A percentile compares a stretch with the other conserved stretches of the same genome.
phyloP scores from a whole-genome alignment of 192 early-diverging fungal species.

The Coemansia sp. region DNA sequence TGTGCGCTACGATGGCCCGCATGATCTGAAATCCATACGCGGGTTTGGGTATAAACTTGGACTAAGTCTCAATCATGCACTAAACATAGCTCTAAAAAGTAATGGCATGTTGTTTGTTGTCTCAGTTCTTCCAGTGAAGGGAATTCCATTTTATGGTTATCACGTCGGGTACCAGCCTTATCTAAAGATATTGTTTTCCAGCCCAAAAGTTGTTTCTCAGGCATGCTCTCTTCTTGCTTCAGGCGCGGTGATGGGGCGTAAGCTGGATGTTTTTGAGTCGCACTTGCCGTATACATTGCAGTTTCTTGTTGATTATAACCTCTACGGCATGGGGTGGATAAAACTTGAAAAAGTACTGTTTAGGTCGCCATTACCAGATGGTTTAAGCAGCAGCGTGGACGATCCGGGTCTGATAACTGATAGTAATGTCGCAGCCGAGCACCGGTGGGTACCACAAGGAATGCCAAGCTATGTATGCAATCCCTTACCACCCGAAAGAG shows the following conservation, averaged over 20 bases:
- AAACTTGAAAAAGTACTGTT: constrained; percentile 53
- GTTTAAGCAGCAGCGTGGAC: background rate
- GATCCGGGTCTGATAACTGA: constrained; percentile 7
- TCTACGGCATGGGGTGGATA: constrained; percentile 86
- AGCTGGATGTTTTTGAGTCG: constrained; percentile 75
- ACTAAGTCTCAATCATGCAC: constrained; percentile 70
- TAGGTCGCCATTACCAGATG: constrained; percentile 30
- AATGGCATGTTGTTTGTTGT: constrained; percentile 51
- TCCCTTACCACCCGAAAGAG: constrained; percentile 45
- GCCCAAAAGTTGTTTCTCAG: constrained; percentile 60
- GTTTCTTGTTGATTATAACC: constrained; percentile 84
- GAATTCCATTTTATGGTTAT: constrained; percentile 88
- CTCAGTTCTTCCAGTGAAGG: constrained; percentile 73
- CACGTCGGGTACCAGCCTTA: constrained; percentile 67
- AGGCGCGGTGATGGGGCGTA: constrained; percentile 71
- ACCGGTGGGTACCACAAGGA: constrained; percentile 36
- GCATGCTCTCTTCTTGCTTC: constrained; percentile 67
- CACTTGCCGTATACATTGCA: constrained; percentile 84
- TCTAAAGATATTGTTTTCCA: constrained; percentile 73
- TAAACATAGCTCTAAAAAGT: constrained; percentile 51
- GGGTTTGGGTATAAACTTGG: constrained; percentile 37
- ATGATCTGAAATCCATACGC: constrained; percentile 15
- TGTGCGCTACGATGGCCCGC: constrained; percentile 60
- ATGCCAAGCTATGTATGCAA: constrained; percentile 41
- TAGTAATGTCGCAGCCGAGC: constrained; percentile 5